Base-by-base conservation (phyloP, 1,284 basidiomycete genomes). In the Trichosporon faecale region DNA sequence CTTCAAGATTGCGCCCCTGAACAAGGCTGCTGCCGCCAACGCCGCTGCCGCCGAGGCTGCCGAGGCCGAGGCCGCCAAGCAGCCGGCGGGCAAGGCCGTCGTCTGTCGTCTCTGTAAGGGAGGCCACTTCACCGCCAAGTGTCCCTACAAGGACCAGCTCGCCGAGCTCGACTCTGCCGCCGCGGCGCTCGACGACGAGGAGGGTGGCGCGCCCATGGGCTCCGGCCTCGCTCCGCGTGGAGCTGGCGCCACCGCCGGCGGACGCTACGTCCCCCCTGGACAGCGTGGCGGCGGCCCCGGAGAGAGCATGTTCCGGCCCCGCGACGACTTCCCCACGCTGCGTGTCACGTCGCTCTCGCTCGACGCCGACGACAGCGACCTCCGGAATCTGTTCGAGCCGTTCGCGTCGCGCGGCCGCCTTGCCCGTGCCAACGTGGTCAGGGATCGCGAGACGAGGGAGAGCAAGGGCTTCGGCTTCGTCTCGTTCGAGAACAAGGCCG, bases 291-390 rank as follows among this genome's bases (percentile, higher is more conserved):
- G 90, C 68, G 88, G 88, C n/a, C 84, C 89, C 12, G 94, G 94
- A 71, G 94, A 94, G 80, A 87, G 90, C 21, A 95, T 95, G 92
- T 88, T 88, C 74, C 72, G 84, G 78, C 68, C 72, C 61, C 88
- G 95, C 66, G 96, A 98, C 83, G 96, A 99, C 80, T 87, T 96
- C 29, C 96, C 97, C 3, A 99, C 97, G 0, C 88, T 99, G 27
- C 93, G 97, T 66, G 94, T 99, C 76, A 98, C 97, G 55, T 99
- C 98, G 80, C 91, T 99, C 72, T 94, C 93, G 35, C 92, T 95
- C 82, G 97, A 99, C 78, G 94, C 94, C 1, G 90, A 93, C 77
- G 97, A 99, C 82, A 91, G 91, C 81, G 97, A 99, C 84, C 86
- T 99, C 66, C 90, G 95, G 71, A 94, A 94, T 31, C 87, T 99